Base-by-base conservation (phyloP, 805 yeast species). In the Lachancea cidri region DNA sequence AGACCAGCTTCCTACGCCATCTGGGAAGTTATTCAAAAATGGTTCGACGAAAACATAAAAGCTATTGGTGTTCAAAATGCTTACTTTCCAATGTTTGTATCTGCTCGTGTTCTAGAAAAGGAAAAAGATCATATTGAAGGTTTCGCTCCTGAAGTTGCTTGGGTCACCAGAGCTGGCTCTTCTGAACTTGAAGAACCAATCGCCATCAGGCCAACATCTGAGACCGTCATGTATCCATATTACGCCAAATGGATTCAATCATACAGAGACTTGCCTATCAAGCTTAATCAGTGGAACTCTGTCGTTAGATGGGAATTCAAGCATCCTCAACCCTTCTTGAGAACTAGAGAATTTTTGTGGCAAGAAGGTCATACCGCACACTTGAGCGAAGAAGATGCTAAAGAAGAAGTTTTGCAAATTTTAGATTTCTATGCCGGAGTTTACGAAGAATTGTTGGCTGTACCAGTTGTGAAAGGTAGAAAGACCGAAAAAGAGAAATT, bases 281-380 rank as follows among this genome's bases (percentile, higher is more conserved):
- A 85, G 60, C 77, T 93, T 61, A 93, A 93, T 74, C 99, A 93
- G 72, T 93, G 99, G 99, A 94, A 94, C 73, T 89, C 97, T 15
- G 99, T 93, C 34, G 99, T 93, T 38, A 84, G 99, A 74, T 93
- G 98, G 99, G 99, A 93, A 71, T 93, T 93, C 73, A 93, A 93
- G 74, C 98, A 93, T 68, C 99, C 99, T 44, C 99, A 93, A 72
- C 99, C 99, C 38, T 93, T 93, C 69, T 72, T 93, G 63, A 85
- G 99, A 77, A 94, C 98, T 11, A 84, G 99, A 72, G 99, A 93
- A 71, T 93, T 93, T 71, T 74, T 93, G 67, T 93, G 99, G 99
- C 99, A 93, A 72, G 99, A 93, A 72, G 99, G 99, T 56, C 99
- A 93, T 73, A 93, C 98, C 38, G 98, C 96, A 41, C 96, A 86